phyloP scores from a whole-genome alignment of 768 basidiomycete species.

The Mrakia frigida region DNA sequence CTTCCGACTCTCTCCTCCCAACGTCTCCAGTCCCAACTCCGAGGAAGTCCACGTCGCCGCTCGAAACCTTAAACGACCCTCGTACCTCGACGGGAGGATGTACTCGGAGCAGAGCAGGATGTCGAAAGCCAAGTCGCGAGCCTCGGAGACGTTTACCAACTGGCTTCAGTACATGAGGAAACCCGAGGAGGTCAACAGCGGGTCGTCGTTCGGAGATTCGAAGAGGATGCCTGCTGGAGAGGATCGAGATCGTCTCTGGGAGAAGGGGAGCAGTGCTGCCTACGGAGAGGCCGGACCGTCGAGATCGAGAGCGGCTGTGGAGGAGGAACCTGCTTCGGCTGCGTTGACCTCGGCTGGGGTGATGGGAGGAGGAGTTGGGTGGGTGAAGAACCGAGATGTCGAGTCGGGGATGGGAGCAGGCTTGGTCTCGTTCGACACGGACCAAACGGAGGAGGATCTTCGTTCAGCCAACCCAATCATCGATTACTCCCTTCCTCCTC shows the following conservation, averaged over 20 bases:
- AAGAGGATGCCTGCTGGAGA: background rate
- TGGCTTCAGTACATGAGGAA: constrained; percentile 2
- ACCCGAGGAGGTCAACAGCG: background rate
- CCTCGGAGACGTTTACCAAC: constrained; percentile 7
- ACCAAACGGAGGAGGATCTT: constrained; percentile 6
- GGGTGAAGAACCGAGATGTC: constrained; percentile 4
- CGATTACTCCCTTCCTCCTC: background rate
- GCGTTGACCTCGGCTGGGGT: background rate
- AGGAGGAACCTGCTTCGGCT: background rate
- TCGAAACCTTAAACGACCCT: background rate
- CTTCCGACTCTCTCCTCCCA: background rate
- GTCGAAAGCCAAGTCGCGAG: background rate
- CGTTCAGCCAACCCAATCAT: background rate
- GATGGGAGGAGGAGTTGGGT: background rate
- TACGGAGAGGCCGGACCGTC: background rate
- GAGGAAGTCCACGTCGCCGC: background rate
- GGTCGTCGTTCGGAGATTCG: background rate
- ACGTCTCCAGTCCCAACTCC: background rate
- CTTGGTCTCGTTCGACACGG: background rate
- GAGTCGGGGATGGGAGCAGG: background rate
- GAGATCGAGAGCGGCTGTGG: background rate
- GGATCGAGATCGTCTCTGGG: constrained; percentile 7
- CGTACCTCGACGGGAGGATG: background rate
- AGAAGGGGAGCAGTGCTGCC: background rate
- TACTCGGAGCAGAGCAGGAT: background rate